Base-by-base conservation (phyloP, 1,284 basidiomycete genomes). In the Pisolithus thermaeus region DNA sequence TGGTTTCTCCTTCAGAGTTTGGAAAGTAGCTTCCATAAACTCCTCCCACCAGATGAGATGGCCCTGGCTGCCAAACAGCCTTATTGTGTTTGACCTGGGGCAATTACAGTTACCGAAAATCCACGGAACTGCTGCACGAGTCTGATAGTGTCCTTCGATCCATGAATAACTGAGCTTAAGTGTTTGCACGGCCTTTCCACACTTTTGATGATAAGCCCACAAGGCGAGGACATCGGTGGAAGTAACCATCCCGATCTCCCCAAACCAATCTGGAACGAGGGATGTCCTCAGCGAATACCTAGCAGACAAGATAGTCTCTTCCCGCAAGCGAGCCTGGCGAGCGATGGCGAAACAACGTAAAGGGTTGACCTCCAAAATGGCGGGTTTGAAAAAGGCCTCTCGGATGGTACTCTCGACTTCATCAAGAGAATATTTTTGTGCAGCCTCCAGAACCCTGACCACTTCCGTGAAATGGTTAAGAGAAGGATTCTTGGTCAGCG, bases 341-440 rank as follows among this genome's bases (percentile, higher is more conserved):
- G 56, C 60, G 4, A 63, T 53, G 1, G 50, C 60, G 30, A 64
- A 63, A 23, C 55, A 60, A n/a, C 49, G 50, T 3, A 62, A 14
- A 14, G 59, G 48, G 0, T 64, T 61, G 1, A 22, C 41, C 5
- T 49, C 49, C 1, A 63, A 52, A 3, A 60, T 50, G 7, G 46
- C 44, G 1, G 59, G 57, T n/a, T 55, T 62, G 1, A 44, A 49
- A 14, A 63, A 38, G 3, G 54, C 43, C 14, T 53, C 46, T 4
- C 51, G 28, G 18, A 43, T 47, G 14, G 44, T 64, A 38, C 7
- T 59, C 30, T 63, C 62, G 14, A 63, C 56, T 9, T 45, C n/a
- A 7, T 41, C 44, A 8, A 64, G 50, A 20, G 50, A 50, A 43
- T 65, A 66, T 11, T 54, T 64, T 18, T 35, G 49, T 3, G 64